These are phyloP conservation scores for Apocynum venetum DNA, from an alignment of 257 asterid species.

Conservation along the genomic window DNA sequence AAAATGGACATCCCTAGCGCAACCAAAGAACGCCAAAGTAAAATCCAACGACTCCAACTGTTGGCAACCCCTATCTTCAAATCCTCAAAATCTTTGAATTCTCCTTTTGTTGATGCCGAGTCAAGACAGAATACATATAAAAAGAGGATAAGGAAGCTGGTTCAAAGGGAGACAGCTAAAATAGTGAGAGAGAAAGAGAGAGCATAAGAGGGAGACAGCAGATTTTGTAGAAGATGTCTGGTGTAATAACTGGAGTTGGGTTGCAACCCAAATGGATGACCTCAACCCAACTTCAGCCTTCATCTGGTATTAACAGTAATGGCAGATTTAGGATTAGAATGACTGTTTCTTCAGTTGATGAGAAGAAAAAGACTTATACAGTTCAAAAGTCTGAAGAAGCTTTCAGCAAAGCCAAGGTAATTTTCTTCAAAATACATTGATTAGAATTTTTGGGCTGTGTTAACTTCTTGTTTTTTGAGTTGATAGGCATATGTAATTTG, in stretches of 20 bases:
- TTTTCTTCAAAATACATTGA: neutral
- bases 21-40: neutral
- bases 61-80: slow-evolving; percentile 1
- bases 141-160: neutral
- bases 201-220: neutral
- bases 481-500: neutral
- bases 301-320: slow-evolving; percentile 19
- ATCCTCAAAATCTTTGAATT: neutral
- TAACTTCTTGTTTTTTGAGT: neutral
- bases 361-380: slow-evolving; percentile 72
- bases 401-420: slow-evolving; percentile 87
- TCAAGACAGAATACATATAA: slow-evolving; percentile 4
- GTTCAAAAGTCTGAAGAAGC: slow-evolving; percentile 92
- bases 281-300: neutral
- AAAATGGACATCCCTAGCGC: no score
- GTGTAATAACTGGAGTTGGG: slow-evolving; percentile 17
- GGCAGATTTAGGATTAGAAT: slow-evolving; percentile 39
- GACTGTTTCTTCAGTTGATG: slow-evolving; percentile 59
- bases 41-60: neutral
- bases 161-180: neutral
- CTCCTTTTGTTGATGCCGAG: neutral
- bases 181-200: neutral
- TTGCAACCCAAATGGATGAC: slow-evolving; percentile 13
- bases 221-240: slow-evolving; percentile 14
- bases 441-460: neutral